Evolutionary conservation across 371 early-diverging fungal genomes (phyloP).

Genomic region (Actinomucor elegans): DNA sequence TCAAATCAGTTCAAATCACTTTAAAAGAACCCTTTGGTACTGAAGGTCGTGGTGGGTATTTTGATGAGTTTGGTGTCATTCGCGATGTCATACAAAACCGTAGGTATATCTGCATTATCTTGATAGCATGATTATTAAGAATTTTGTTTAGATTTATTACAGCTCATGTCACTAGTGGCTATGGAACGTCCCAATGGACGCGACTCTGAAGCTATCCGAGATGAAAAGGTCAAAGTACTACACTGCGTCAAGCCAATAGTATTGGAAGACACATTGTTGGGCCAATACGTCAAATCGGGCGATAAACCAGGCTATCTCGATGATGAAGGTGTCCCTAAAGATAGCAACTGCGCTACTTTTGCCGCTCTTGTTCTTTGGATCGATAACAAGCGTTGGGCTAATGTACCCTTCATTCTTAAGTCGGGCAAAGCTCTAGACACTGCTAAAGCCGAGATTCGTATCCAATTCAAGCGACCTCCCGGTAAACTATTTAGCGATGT

Average conservation of each 20-base stretch:
- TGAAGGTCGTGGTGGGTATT: constrained; percentile 98
- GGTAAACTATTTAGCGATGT: constrained; percentile 71
- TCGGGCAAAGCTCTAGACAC: constrained; percentile 95
- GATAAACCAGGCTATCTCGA: constrained; percentile 87
- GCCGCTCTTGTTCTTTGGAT: constrained; percentile 86
- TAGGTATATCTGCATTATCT: constrained; percentile 26
- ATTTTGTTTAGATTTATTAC: constrained; percentile 71
- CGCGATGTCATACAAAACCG: constrained; percentile 99
- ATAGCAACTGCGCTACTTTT: constrained; percentile 85
- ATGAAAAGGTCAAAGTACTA: constrained; percentile 89
- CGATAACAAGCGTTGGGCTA: constrained; percentile 93
- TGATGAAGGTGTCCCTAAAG: constrained; percentile 80
- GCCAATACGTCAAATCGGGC: constrained; percentile 86
- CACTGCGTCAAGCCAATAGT: constrained; percentile 73
- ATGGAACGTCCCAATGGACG: constrained; percentile 86
- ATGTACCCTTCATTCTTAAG: constrained; percentile 95
- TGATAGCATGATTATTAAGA: constrained; percentile 37
- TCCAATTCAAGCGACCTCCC: constrained; percentile 91
- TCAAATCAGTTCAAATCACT: constrained; percentile 93
- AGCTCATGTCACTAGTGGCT: constrained; percentile 85
- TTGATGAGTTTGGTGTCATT: constrained; percentile 98
- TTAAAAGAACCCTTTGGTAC: constrained; percentile 98
- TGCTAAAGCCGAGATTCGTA: constrained; percentile 88
- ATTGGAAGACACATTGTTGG: constrained; percentile 78
- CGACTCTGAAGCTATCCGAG: constrained; percentile 84